Base-by-base conservation (phyloP, 2,329 filamentous ascomycete species). In the Aureobasidium sp. region DNA sequence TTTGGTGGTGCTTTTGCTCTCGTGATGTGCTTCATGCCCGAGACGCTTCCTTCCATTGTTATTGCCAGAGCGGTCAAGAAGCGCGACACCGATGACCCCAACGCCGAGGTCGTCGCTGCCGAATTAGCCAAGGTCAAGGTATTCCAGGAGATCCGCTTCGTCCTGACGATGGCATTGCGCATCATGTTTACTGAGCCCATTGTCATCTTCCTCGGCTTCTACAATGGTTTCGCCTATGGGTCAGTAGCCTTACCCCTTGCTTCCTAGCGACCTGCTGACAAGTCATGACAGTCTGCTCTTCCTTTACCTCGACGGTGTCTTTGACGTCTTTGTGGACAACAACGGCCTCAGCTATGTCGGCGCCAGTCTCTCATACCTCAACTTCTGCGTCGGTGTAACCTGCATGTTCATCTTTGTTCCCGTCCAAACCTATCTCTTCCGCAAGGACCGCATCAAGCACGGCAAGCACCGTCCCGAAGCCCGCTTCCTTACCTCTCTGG, bases 31-130 rank as follows among this genome's bases (percentile, higher is more conserved):
- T 62, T 62, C 44, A 42, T 62, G 40, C 60, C 60, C 11, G 60
- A 62, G 9, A 62, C 60, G 1, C 52, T 62, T 8, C 60, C 60
- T 1, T 31, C 48, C 0, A 78, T 85, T 14, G 74, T 85, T 3
- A 78, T 85, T 29, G 69, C 73, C 7, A 85, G 85, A 68, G 82
- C 81, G 3, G 70, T 76, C 5, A 79, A 83, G 64, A 69, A 84
- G 5, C 74, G 82, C 84, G 81, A 81, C 81, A 81, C 14, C 8
- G 83, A 84, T 56, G 82, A 85, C 66, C 45, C 57, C 17, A 60
- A 60, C 24, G 82, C 82, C 14, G 70, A 71, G 62, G 70, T 73
- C 62, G 70, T 73, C 56, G 72, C 73, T 65, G 71, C 73, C 27
- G 72, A 74, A 64, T 9, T 52, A 27, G 66, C 73, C 57, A 71